Evolutionary conservation across 163 green algal species (phyloP).

Genomic region (Smithsoniella earleae): DNA sequence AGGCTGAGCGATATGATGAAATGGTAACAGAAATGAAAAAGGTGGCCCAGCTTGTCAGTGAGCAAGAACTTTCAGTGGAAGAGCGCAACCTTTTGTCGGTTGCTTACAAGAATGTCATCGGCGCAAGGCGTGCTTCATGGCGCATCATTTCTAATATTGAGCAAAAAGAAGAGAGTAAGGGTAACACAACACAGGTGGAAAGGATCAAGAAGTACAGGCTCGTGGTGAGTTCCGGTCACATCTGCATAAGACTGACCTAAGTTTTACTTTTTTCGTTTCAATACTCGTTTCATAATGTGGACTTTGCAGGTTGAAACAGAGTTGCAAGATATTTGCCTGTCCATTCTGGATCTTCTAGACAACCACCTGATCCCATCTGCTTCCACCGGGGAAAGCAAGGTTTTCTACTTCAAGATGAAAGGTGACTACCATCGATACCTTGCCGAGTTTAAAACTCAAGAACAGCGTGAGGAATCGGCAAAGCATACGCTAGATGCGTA

Average conservation of each 20-base stretch:
- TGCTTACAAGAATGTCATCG: conserved; percentile 99
- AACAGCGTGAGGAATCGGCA: conserved; percentile 89
- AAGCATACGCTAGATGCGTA: conserved; percentile 96
- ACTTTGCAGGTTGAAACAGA: conserved; percentile 93
- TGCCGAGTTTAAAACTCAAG: conserved; percentile 95
- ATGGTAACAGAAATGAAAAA: conserved; percentile 95
- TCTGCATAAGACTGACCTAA: conserved; percentile 12
- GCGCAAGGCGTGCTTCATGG: conserved; percentile 90
- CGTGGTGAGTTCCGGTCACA: conserved; percentile 40
- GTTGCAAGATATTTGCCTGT: conserved; percentile 88
- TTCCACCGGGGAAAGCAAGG: conserved; percentile 87
- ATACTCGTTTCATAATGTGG: neutral
- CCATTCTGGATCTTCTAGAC: conserved; percentile 91
- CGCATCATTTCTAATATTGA: conserved; percentile 97
- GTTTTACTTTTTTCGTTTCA: neutral
- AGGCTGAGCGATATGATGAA: conserved; percentile 91
- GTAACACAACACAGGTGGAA: conserved; percentile 86
- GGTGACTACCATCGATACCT: conserved; percentile 99
- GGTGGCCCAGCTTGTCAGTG: conserved; percentile 73
- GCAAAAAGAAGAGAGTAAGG: conserved; percentile 99
- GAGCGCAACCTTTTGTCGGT: conserved; percentile 97
- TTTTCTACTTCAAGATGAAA: conserved; percentile 57
- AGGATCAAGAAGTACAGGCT: conserved; percentile 89
- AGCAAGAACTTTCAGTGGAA: conserved; percentile 90
- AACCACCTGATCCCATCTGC: conserved; percentile 92